phyloP scores from a whole-genome alignment of 2,329 filamentous ascomycete species.

The Aureobasidium sp. region DNA sequence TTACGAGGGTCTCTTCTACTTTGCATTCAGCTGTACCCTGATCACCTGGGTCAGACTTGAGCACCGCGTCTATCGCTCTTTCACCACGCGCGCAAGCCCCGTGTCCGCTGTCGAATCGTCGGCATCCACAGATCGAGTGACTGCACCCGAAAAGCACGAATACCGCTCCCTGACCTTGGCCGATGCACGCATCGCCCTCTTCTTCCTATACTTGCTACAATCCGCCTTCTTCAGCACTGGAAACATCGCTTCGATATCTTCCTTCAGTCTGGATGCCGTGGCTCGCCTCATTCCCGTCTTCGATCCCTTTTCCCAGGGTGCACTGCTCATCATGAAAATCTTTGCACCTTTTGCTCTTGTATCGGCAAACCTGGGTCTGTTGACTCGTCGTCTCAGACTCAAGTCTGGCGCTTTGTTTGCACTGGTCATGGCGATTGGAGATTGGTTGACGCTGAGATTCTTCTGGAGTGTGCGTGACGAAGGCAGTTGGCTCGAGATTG shows the following conservation, averaged over 20 bases:
- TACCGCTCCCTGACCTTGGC: conserved; percentile 66
- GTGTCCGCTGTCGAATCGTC: conserved; percentile 22
- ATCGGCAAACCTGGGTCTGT: conserved; percentile 85
- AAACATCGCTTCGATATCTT: conserved; percentile 88
- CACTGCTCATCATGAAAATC: conserved; percentile 78
- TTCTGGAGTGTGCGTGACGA: conserved; percentile 98
- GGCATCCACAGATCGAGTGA: conserved; percentile 25
- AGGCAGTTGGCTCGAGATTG: conserved; percentile 95
- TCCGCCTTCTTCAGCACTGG: conserved; percentile 96
- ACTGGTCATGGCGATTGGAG: conserved; percentile 83
- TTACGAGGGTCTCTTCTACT: conserved; percentile 94
- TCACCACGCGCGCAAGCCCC: conserved; percentile 17
- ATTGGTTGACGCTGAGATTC: conserved; percentile 89
- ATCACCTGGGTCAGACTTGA: conserved; percentile 90
- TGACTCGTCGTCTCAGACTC: conserved; percentile 76
- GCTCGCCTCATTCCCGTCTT: conserved; percentile 82
- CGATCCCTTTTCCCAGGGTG: conserved; percentile 84
- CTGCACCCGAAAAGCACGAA: conserved; percentile 25
- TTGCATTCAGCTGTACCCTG: conserved; percentile 74
- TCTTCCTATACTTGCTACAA: conserved; percentile 92
- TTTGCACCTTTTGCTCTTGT: conserved; percentile 90
- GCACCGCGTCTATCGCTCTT: conserved; percentile 54
- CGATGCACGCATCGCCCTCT: conserved; percentile 83
- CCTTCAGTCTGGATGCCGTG: conserved; percentile 89
- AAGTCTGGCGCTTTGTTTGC: conserved; percentile 88